phyloP scores from a whole-genome alignment of 129 eudicot genomes.

The Lactuca saligna region DNA sequence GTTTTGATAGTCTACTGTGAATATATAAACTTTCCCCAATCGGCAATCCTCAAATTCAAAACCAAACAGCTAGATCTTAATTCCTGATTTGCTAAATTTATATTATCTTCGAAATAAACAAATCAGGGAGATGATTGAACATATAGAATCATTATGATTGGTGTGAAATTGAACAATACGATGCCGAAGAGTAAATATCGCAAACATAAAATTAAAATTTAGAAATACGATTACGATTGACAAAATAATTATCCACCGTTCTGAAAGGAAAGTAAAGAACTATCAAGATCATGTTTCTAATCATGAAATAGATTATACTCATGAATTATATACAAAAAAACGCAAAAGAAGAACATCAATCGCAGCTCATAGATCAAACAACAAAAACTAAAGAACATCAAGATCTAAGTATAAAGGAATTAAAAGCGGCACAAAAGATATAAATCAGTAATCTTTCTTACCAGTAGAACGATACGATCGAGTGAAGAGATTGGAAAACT shows the following conservation, averaged over 20 bases:
- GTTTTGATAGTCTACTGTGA: neutral
- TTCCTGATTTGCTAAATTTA: neutral
- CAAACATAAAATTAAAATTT: neutral
- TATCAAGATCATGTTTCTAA: constrained; percentile 7
- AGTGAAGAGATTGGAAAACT: neutral
- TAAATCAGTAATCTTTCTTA: neutral
- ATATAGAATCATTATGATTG: neutral
- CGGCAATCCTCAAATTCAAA: neutral
- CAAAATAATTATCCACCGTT: neutral
- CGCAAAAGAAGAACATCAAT: neutral
- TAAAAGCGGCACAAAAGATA: neutral
- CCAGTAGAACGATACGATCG: constrained; percentile 22
- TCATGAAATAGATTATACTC: neutral
- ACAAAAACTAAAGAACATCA: neutral
- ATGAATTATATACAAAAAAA: neutral
- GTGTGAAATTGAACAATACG: neutral
- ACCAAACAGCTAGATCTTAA: neutral
- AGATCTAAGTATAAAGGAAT: constrained; percentile 17
- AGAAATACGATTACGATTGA: neutral
- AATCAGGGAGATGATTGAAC: neutral
- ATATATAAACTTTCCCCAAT: neutral
- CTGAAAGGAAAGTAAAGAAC: neutral
- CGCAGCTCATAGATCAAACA: constrained; percentile 21
- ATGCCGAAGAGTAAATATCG: neutral
- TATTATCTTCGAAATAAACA: neutral